Evolutionary conservation across 371 early-diverging fungal species (phyloP).

Genomic region (Vavraia culicis): DNA sequence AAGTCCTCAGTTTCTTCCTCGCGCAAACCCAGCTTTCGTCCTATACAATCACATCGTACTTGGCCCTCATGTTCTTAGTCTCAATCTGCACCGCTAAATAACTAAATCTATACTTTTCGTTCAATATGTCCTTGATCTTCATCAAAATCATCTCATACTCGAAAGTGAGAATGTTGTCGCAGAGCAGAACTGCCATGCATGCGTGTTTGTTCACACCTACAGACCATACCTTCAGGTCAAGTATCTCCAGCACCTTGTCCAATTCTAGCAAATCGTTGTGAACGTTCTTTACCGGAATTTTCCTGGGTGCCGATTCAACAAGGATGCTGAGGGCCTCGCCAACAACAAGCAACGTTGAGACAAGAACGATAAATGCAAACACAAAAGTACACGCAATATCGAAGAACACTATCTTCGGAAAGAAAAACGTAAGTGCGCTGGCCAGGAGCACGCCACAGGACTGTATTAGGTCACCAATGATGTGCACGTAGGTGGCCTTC

Average conservation of each 20-base stretch:
- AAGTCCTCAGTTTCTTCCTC: too few relatives aligned
- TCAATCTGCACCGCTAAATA: constrained; percentile 31
- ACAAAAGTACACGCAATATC: constrained; percentile 64
- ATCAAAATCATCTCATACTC: constrained; percentile 30
- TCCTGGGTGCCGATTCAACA: constrained; percentile 46
- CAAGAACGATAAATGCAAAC: constrained; percentile 55
- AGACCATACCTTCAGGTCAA: constrained; percentile 29
- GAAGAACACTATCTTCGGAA: constrained; percentile 49
- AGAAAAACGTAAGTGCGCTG: constrained; percentile 54
- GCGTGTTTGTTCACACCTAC: constrained; percentile 25
- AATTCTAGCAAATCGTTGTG: constrained; percentile 8
- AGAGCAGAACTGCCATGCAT: constrained; percentile 11
- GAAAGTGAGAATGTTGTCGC: constrained; percentile 16
- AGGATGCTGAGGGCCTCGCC: constrained; percentile 56
- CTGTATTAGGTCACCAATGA: constrained; percentile 58
- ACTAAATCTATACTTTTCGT: constrained; percentile 12
- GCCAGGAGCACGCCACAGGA: constrained; percentile 66
- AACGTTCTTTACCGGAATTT: constrained; percentile 14
- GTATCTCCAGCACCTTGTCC: constrained; percentile 15
- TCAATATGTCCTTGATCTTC: constrained; percentile 11
- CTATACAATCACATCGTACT: too few relatives aligned
- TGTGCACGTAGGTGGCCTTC: constrained; percentile 65
- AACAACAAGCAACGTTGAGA: constrained; percentile 54
- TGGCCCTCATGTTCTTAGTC: constrained; percentile 12
- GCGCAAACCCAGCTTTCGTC: too few relatives aligned